Base-by-base conservation (phyloP, 371 early-diverging fungal genomes). In the Cokeromyces recurvatus region DNA sequence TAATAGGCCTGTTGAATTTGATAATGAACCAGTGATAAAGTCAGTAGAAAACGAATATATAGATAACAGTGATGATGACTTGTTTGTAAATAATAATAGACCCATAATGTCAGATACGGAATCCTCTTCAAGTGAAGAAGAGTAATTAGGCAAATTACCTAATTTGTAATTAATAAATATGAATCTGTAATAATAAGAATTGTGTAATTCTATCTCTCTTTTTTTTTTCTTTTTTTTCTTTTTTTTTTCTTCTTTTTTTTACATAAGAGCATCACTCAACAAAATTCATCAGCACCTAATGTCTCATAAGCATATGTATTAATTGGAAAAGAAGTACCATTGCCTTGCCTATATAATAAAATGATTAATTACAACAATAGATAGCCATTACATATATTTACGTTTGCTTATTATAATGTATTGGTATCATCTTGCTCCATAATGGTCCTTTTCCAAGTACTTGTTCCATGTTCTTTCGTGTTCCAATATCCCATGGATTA, bases 31-130 rank as follows among this genome's bases (percentile, higher is more conserved):
- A 38, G 20, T 31, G 46, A 45, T 29, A 52, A 39, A 42, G 35
- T 44, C 52, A 19, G 51, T 47, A 12, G 43, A 41, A 32, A 45
- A 55, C 17, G 59, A 54, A 1, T 38, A 56, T 11, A 61, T 57
- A 1, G 64, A 59, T 7, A 59, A 64, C 20, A 48, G 58, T 23
- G 71, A 82, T n/a, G 82, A 82, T 53, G 77, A 74, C 53, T 66
- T 85, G 34, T 85, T 85, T 66, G 81, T 79, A 35, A 85, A 85
- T 55, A 76, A 77, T 32, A 85, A 85, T 48, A 64, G 83, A 40
- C 68, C 74, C 24, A 61, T 75, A 21, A 46, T 74, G 53, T 69
- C 65, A 19, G 72, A 67, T 12, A 56, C 59, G 17, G 68, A 62
- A 29, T 62, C 57, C 10, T 50, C 55, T 24, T 54, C 53, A 23